Conservation (phyloP, 768 basidiomycete species). For the Trametes sanguinea region DNA sequence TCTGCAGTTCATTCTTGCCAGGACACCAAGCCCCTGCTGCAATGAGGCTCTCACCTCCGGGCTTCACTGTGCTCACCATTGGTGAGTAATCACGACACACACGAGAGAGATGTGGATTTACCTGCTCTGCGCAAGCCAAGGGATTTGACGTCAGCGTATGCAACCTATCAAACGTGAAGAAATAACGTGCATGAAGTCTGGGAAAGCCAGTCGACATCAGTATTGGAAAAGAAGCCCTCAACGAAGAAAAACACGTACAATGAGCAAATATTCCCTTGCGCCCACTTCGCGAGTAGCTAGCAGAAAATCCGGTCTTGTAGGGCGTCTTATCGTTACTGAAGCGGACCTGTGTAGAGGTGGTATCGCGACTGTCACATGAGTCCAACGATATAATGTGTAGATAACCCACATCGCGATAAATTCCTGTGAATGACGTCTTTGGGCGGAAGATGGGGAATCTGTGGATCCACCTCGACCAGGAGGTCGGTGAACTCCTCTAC, state of each 20-base stretch:
- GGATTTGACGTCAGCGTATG: too few relatives aligned
- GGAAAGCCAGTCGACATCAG: too few relatives aligned
- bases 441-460: conserved; percentile 85
- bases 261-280: conserved; percentile 87
- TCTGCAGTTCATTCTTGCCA: conserved; percentile 73
- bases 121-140: conserved; percentile 21
- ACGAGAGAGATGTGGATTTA: not conserved
- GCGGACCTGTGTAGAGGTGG: conserved; percentile 53
- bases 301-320: conserved; percentile 82
- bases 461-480: conserved; percentile 71
- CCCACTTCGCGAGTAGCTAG: conserved; percentile 86
- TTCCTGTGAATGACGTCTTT: conserved; percentile 93
- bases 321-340: conserved; percentile 97
- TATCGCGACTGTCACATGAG: too few relatives aligned
- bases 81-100: too few relatives aligned
- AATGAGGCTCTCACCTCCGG: conserved; percentile 67
- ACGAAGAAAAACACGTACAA: conserved; percentile 52
- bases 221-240: not conserved
- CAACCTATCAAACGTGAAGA: too few relatives aligned
- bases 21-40: conserved; percentile 85
- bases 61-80: conserved; percentile 48
- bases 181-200: too few relatives aligned
- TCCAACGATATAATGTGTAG: not conserved
- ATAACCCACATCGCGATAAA: conserved; percentile 82
- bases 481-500: conserved; percentile 68